Conservation (phyloP, 371 early-diverging fungal species). For the Zopfochytrium polystomum region DNA sequence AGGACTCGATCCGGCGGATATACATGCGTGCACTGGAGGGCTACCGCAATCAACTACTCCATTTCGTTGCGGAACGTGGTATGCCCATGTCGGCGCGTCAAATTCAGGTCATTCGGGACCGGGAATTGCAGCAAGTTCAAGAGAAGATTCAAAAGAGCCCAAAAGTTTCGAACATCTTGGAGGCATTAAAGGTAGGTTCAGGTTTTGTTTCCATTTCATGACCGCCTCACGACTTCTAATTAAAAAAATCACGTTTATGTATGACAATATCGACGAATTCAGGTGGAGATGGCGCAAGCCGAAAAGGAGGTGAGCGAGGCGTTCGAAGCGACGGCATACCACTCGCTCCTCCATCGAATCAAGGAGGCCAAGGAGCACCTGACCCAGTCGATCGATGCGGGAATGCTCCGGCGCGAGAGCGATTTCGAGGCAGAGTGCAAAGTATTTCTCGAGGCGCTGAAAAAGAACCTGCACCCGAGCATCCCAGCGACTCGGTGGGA, state of each 20-base stretch:
- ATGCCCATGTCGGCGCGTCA: not conserved
- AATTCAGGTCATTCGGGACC: not conserved
- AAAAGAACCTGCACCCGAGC: not conserved
- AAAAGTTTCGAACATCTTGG: slow-evolving; percentile 1
- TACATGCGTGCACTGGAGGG: slow-evolving; percentile 4
- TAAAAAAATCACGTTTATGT: too few species aligned
- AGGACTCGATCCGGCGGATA: not conserved
- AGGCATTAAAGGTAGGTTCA: slow-evolving; percentile 10
- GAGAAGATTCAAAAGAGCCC: not conserved
- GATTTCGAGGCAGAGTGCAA: slow-evolving; percentile 15
- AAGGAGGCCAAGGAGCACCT: slow-evolving; percentile 1
- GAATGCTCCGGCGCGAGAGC: not conserved
- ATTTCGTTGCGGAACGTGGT: slow-evolving; percentile 2
- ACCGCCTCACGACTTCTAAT: too few species aligned
- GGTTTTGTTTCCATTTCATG: too few species aligned
- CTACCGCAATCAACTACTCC: slow-evolving; percentile 6
- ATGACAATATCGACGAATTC: too few species aligned
- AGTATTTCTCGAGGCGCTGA: slow-evolving; percentile 7
- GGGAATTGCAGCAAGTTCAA: not conserved
- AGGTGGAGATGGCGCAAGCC: slow-evolving; percentile 3
- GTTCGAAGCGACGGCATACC: slow-evolving; percentile 9
- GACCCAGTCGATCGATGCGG: slow-evolving; percentile 5
- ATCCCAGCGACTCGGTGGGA: not conserved
- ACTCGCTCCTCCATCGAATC: slow-evolving; percentile 12
- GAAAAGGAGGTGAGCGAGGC: slow-evolving; percentile 14